phyloP scores from a whole-genome alignment of 2,329 filamentous ascomycete genomes.

The Aspergillus fumigatus region DNA sequence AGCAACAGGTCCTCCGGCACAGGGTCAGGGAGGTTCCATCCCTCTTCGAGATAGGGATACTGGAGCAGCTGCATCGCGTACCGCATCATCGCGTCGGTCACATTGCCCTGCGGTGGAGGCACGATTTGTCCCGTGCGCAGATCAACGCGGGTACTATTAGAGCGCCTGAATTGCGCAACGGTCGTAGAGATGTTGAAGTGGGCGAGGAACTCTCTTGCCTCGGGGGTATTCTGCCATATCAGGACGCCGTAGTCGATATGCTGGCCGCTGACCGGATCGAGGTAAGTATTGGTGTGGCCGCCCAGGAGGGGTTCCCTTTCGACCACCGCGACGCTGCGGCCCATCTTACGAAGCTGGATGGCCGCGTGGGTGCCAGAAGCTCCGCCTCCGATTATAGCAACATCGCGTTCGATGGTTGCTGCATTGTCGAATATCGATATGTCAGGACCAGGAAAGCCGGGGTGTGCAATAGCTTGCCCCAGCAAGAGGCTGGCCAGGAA shows the following conservation, averaged over 20 bases:
- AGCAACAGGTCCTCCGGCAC: constrained; percentile 14
- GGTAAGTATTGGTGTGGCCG: constrained; percentile 24
- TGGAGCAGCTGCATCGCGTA: constrained; percentile 14
- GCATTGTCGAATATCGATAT: neutral
- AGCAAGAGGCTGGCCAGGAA: neutral
- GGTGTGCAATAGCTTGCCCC: neutral
- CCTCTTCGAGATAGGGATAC: constrained; percentile 9
- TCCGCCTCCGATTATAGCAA: constrained; percentile 28
- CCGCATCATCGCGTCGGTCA: constrained; percentile 5
- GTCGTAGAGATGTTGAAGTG: constrained; percentile 18
- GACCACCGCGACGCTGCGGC: constrained; percentile 22
- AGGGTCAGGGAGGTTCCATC: constrained; percentile 9
- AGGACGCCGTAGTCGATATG: constrained; percentile 28
- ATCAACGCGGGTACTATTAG: constrained; percentile 9
- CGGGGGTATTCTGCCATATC: constrained; percentile 18
- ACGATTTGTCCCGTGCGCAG: constrained; percentile 19
- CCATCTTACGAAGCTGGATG: constrained; percentile 21
- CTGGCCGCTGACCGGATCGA: constrained; percentile 13
- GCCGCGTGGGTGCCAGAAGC: constrained; percentile 27
- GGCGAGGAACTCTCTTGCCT: constrained; percentile 19
- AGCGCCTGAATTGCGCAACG: neutral
- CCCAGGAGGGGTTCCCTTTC: constrained; percentile 24
- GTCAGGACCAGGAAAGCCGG: neutral
- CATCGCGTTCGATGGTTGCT: constrained; percentile 17
- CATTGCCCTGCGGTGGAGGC: constrained; percentile 8